Conservation (phyloP, 257 asterid genomes). For the Forsythia suspensa region DNA sequence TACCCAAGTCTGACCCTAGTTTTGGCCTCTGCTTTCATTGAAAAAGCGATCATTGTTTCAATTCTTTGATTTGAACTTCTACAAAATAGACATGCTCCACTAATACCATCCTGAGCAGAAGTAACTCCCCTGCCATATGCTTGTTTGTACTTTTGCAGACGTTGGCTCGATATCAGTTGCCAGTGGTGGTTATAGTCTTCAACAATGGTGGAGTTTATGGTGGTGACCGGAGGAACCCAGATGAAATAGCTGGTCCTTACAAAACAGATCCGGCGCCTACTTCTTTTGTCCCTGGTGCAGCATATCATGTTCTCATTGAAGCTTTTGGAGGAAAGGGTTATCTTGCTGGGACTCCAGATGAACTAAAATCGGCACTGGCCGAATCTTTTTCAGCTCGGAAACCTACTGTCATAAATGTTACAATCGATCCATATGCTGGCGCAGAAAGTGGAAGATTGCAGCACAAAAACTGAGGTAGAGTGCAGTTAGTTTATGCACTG, state of each 20-base stretch:
- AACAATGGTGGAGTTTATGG: conserved; percentile 93
- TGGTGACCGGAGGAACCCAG: conserved; percentile 81
- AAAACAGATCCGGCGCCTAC: conserved; percentile 95
- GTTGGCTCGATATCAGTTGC: conserved; percentile 78
- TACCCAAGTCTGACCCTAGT: background rate
- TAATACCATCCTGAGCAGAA: background rate
- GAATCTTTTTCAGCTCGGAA: conserved; percentile 70
- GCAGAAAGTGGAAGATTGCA: conserved; percentile 89
- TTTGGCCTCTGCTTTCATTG: background rate
- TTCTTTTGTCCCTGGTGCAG: conserved; percentile 85
- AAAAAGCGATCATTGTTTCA: background rate
- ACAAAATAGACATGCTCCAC: background rate
- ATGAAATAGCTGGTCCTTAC: conserved; percentile 81
- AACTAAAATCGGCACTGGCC: conserved; percentile 69
- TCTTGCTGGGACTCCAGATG: conserved; percentile 76
- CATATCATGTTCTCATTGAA: conserved; percentile 69
- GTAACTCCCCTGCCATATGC: background rate
- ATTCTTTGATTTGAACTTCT: background rate
- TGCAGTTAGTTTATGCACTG: background rate
- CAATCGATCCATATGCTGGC: conserved; percentile 87
- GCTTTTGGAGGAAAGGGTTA: conserved; percentile 94
- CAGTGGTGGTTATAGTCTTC: conserved; percentile 89
- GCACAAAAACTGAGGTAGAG: conserved; percentile 75
- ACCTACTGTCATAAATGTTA: conserved; percentile 79
- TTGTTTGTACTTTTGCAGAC: conserved; percentile 44